Conservation (phyloP, 345 rosid genomes). For the Tarenaya hassleriana region DNA sequence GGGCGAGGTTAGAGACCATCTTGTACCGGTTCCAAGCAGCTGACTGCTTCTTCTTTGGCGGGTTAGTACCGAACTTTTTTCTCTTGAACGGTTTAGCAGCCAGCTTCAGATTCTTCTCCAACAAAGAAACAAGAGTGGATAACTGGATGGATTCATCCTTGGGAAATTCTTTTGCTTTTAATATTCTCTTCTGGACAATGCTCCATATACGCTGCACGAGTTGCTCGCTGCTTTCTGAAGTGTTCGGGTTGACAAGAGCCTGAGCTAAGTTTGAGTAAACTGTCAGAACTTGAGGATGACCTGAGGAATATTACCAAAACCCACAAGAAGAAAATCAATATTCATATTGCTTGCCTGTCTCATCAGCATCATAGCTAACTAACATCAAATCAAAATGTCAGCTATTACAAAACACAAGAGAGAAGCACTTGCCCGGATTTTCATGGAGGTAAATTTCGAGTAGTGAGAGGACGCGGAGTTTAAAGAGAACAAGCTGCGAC, state of each 20-base stretch:
- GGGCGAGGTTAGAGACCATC: conserved; percentile 60
- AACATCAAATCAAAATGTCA: no score
- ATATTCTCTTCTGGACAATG: conserved; percentile 77
- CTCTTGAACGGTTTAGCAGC: conserved; percentile 89
- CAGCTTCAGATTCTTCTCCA: conserved; percentile 73
- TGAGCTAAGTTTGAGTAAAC: conserved; percentile 77
- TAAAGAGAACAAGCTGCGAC: conserved; percentile 86
- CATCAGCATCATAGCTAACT: background rate
- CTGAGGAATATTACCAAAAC: conserved; percentile 36
- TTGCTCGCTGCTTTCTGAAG: conserved; percentile 76
- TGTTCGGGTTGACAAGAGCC: conserved; percentile 65
- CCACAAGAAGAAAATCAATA: conserved; percentile 6
- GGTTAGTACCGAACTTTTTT: conserved; percentile 51
- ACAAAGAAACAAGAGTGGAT: conserved; percentile 48
- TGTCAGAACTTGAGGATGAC: conserved; percentile 68
- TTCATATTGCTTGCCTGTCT: background rate
- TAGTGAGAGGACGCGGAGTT: conserved; percentile 85
- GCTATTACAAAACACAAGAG: background rate
- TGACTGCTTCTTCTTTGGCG: conserved; percentile 66
- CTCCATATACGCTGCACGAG: conserved; percentile 94
- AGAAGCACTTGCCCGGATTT: conserved; percentile 59
- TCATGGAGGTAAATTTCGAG: conserved; percentile 89
- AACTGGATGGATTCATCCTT: conserved; percentile 47
- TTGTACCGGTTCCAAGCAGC: conserved; percentile 66
- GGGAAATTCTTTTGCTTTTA: conserved; percentile 74